These are phyloP conservation scores for Sodiomyces alkalinus DNA, from an alignment of 2,329 filamentous ascomycete species.

Conservation along the genomic window DNA sequence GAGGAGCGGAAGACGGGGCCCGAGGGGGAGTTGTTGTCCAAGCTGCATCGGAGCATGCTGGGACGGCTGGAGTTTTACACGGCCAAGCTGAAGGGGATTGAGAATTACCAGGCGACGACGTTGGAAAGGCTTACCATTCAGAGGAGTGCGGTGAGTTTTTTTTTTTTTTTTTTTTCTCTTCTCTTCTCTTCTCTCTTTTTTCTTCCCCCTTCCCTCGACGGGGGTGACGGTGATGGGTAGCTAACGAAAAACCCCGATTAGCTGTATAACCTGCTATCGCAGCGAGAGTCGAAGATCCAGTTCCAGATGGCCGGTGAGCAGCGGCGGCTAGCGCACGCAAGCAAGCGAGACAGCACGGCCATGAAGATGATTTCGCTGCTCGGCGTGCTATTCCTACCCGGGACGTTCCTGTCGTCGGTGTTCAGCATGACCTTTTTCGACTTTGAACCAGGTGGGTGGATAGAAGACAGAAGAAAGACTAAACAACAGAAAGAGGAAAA, in stretches of 20 bases:
- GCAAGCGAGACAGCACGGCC: conserved; percentile 45
- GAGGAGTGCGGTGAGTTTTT: conserved; percentile 36
- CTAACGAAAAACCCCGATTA: too few relatives aligned
- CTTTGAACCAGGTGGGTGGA: conserved; percentile 30
- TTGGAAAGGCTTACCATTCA: conserved; percentile 46
- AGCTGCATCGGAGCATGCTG: conserved; percentile 35
- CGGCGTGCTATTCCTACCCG: conserved; percentile 47
- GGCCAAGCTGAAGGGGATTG: conserved; percentile 44
- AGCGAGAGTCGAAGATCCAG: conserved; percentile 48
- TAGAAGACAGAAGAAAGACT: too few relatives aligned
- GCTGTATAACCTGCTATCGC: conserved; percentile 52
- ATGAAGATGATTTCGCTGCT: conserved; percentile 52
- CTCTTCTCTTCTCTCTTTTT: too few relatives aligned
- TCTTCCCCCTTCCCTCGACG: neutral
- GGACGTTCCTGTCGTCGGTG: conserved; percentile 45
- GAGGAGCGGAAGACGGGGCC: conserved; percentile 8
- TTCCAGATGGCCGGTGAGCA: conserved; percentile 48
- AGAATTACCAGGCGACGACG: conserved; percentile 48
- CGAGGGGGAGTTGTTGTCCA: conserved; percentile 18
- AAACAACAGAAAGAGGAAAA: too few relatives aligned
- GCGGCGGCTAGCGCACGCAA: conserved; percentile 41
- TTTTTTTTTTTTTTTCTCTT: neutral
- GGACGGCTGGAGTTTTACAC: conserved; percentile 43
- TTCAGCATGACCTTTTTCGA: conserved; percentile 56
- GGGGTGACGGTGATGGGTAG: conserved; percentile 1